Percentiles rank a stretch among this genome's conserved stretches.
Conservation (phyloP, 441 rosid genomes). For the Populus hybrid region DNA sequence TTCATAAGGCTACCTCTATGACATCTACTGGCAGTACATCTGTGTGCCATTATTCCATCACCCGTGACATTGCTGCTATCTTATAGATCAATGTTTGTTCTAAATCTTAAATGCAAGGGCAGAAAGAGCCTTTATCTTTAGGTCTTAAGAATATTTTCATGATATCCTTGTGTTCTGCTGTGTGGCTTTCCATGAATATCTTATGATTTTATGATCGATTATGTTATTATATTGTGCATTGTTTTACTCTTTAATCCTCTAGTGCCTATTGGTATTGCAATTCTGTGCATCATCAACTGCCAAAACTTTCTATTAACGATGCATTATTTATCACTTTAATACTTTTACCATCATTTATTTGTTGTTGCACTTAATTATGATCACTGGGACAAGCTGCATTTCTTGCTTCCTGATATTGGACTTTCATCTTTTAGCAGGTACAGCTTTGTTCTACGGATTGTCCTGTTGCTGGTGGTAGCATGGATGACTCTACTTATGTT, state of each 20-base stretch:
- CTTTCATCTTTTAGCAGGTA: conserved; percentile 59
- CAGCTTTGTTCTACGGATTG: conserved; percentile 77
- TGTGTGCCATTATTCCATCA: neutral
- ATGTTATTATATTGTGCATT: neutral
- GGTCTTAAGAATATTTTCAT: neutral
- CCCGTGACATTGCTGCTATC: neutral
- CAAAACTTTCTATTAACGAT: neutral
- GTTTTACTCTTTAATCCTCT: neutral
- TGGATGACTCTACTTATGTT: conserved; percentile 95
- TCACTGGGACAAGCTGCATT: conserved; percentile 7
- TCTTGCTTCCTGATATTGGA: conserved; percentile 11
- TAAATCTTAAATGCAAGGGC: neutral
- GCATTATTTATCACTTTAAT: neutral
- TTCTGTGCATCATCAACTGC: neutral
- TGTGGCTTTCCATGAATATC: neutral
- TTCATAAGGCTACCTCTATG: neutral
- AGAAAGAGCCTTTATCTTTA: neutral
- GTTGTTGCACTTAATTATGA: neutral
- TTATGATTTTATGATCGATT: neutral
- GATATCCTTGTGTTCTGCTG: neutral
- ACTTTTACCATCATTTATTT: neutral
- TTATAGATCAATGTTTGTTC: neutral
- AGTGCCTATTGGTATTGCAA: neutral
- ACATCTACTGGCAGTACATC: neutral
- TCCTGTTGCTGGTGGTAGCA: conserved; percentile 79